Evolutionary conservation across 1,284 basidiomycete genomes (phyloP), one percentile per base, ranked within the genome.

Genomic region (Ustilago crameri): DNA sequence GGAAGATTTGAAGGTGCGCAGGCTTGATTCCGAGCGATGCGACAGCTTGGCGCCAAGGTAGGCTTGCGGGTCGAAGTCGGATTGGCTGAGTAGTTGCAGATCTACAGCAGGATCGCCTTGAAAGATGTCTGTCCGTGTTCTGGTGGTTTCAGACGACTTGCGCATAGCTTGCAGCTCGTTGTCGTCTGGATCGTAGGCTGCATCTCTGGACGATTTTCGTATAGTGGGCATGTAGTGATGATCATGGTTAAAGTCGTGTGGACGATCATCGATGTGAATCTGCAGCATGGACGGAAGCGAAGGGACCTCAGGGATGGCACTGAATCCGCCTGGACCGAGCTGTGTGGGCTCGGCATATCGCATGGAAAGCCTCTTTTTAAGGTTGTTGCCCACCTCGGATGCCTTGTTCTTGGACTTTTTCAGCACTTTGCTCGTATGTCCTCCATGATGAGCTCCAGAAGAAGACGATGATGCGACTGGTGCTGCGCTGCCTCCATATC

Each of bases 331-430:
- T 1, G 79, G 72, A 18, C 72, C 80, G 15, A 79, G 43, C 14
- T 68, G 58, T 2, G 76, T 79, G 1, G 76, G 76, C 51, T 80
- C 76, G 22, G 76, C 76, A 64, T 82, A 82, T n/a, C 81, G 73
- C 77, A 78, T 81, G 24, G 78, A 80, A 15, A 82, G 67, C 18
- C 81, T 68, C 56, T 81, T 81, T 30, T 80, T 80, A 51, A 82
- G 73, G 32, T 80, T 82, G 58, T 56, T 72, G 40, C 76, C 79
- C 12, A 80, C 79, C n/a, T 78, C 60, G 23, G 63, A 67, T 9
- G 75, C 74, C 32, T 80, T 74, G 26, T 73, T 67, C 22, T 59
- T 71, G 42, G 66, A 63, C 46, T 72, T 68, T 44, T 69, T 75
- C 42, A 74, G 51, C 12, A 62, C 55, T 2, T 51, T 50, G 12